Evolutionary conservation across 1,284 basidiomycete species (phyloP).

Genomic region (Rhodotorula sp.): DNA sequence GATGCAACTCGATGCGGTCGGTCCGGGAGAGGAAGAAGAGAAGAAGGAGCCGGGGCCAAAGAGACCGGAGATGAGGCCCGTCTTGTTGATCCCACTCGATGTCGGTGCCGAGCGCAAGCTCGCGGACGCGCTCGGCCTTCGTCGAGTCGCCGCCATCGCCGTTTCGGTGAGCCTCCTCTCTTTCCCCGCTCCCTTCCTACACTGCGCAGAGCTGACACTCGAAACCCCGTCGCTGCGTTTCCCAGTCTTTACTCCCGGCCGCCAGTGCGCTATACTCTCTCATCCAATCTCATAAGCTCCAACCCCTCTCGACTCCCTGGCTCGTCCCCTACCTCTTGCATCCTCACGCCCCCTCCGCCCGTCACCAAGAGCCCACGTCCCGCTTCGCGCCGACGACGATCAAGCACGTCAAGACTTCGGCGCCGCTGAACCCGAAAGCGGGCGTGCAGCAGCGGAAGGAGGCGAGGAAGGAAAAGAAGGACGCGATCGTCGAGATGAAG

Average conservation of each 20-base stretch:
- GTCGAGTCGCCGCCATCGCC: constrained; percentile 64
- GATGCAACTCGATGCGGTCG: neutral
- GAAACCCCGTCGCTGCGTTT: too few relatives aligned
- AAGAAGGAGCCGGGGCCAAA: too few relatives aligned
- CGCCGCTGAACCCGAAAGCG: constrained; percentile 72
- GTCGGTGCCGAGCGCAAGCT: constrained; percentile 66
- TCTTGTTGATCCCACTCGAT: constrained; percentile 63
- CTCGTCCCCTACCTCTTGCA: constrained; percentile 37
- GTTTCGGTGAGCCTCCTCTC: constrained; percentile 17
- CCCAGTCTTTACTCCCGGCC: constrained; percentile 21
- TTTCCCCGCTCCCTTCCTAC: neutral
- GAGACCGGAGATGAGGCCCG: constrained; percentile 11
- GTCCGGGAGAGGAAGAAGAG: too few relatives aligned
- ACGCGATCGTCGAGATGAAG: neutral
- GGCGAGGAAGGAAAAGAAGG: constrained; percentile 10
- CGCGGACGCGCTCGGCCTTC: constrained; percentile 63
- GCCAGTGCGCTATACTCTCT: constrained; percentile 7
- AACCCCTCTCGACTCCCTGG: constrained; percentile 77
- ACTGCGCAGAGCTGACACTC: neutral
- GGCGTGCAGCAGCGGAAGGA: constrained; percentile 17
- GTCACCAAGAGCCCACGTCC: constrained; percentile 1
- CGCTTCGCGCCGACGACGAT: constrained; percentile 66
- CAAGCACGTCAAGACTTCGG: constrained; percentile 78
- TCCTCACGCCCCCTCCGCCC: constrained; percentile 52
- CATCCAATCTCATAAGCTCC: constrained; percentile 5